Evolutionary conservation across 2,329 filamentous ascomycete genomes (phyloP), one percentile per base, ranked within the genome.

Genomic region (Cladosporium austrohemisphaericum): DNA sequence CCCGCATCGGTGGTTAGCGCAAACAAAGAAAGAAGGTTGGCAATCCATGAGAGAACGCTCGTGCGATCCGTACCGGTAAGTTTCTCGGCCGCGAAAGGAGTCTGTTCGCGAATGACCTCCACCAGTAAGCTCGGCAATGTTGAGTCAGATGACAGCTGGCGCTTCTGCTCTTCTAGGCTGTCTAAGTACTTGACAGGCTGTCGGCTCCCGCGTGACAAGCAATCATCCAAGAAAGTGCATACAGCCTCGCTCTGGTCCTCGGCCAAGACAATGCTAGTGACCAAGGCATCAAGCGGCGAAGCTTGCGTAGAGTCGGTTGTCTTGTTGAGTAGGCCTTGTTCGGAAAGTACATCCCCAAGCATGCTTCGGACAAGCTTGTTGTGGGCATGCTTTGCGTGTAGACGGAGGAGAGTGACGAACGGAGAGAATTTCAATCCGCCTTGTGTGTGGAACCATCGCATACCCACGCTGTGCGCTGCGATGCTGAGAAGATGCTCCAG

Each of bases 401-500:
- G 71, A 52, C 76, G 81, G 5, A 92, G 66, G 18, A 92, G 75
- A 0, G 83, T 82, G n/a, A 81, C 80, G 54, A 90, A 88, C 0
- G 86, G 85, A 3, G 86, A 88, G 31, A 80, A 71, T 18, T 64
- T 64, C n/a, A 86, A 72, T 1, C 76, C 76, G 71, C 76, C 79
- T 53, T 77, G 74, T 61, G 87, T 91, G 54, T 86, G 78, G 72
- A 93, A 96, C 92, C 92, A 97, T 54, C 86, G 83, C 83, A 95
- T 93, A 5, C 84, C 84, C 0, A 87, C 83, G 3, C 90, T 94
- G 59, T 84, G 81, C 54, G 83, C 80, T 3, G 91, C 89, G 63
- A 96, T 87, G 23, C 83, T 78, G 14, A 95, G 80, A 14, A 95
- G 74, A 64, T 92, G 87, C 64, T 90, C 84, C 22, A 96, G 72